phyloP scores from a whole-genome alignment of 768 basidiomycete species.

The Boletus insuetus region DNA sequence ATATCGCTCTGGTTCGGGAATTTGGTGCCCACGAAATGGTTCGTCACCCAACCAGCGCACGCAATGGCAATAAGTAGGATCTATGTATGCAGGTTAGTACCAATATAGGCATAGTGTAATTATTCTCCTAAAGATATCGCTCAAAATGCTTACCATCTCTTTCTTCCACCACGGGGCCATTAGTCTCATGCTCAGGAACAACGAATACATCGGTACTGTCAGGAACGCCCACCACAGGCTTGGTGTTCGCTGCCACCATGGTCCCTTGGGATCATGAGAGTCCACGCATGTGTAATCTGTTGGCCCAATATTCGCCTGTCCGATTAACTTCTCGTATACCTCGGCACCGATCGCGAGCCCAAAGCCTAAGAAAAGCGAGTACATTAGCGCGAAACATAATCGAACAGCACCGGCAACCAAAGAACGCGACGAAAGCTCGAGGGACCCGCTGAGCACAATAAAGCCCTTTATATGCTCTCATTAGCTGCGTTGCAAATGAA shows the following conservation, averaged over 20 bases:
- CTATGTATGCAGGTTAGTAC: conserved; percentile 22
- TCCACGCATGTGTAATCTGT: conserved; percentile 60
- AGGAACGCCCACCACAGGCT: conserved; percentile 74
- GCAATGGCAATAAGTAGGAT: conserved; percentile 56
- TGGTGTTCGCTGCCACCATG: conserved; percentile 76
- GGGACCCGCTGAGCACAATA: conserved; percentile 66
- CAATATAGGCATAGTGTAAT: background rate
- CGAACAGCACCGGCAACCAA: conserved; percentile 84
- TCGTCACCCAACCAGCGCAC: conserved; percentile 73
- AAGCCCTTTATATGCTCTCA: conserved; percentile 43
- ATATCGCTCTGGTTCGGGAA: conserved; percentile 74
- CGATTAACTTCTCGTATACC: conserved; percentile 58
- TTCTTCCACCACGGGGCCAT: conserved; percentile 55
- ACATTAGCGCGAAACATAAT: conserved; percentile 75
- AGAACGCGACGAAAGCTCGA: conserved; percentile 78
- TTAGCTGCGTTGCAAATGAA: background rate
- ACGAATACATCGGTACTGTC: conserved; percentile 66
- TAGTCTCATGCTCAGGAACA: conserved; percentile 64
- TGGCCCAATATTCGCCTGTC: conserved; percentile 42
- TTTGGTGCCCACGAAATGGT: conserved; percentile 57
- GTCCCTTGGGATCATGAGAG: conserved; percentile 53
- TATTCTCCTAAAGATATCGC: background rate
- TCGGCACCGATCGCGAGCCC: conserved; percentile 80
- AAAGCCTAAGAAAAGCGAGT: conserved; percentile 76
- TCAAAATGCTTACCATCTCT: conserved; percentile 48